These are phyloP conservation scores for Fraxinus baroniana DNA, from an alignment of 305 asterid genomes.

Conservation along the genomic window DNA sequence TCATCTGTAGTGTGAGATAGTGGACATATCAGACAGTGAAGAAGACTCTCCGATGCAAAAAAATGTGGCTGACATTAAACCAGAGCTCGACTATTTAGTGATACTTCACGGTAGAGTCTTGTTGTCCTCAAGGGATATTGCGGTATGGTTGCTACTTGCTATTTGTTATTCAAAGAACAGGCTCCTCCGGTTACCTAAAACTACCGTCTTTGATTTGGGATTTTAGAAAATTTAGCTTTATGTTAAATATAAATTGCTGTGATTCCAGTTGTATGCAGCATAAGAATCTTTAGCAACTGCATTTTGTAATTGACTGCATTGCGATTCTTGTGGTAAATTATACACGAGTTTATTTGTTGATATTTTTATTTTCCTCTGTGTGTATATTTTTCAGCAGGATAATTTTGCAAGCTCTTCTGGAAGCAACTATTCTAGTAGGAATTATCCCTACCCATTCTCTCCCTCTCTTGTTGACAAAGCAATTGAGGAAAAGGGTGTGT, in stretches of 20 bases:
- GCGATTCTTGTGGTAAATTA: constrained; percentile 1
- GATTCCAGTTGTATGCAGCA: background rate
- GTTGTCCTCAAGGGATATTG: constrained; percentile 30
- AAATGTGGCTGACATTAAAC: constrained; percentile 35
- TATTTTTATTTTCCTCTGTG: constrained; percentile 13
- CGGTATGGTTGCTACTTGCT: constrained; percentile 36
- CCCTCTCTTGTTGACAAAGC: constrained; percentile 74
- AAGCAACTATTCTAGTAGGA: too few relatives aligned
- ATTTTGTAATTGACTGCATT: background rate
- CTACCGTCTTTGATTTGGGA: background rate
- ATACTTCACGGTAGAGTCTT: too few relatives aligned
- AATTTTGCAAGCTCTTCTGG: constrained; percentile 76
- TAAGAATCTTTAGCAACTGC: background rate
- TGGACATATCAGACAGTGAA: constrained; percentile 50
- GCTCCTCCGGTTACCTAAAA: background rate
- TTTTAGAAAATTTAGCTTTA: background rate
- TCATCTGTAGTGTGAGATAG: constrained; percentile 42
- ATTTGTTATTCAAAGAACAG: constrained; percentile 6
- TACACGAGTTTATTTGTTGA: constrained; percentile 14
- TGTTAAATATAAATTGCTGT: background rate
- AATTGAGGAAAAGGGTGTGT: constrained; percentile 65
- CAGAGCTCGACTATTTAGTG: constrained; percentile 57
- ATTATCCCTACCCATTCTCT: too few relatives aligned
- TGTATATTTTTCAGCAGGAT: constrained; percentile 37
- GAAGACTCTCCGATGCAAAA: constrained; percentile 34